Percentiles rank a stretch among this genome's conserved stretches.
phyloP scores from a whole-genome alignment of 176 grass and related monocot species.

The Phragmites australis region DNA sequence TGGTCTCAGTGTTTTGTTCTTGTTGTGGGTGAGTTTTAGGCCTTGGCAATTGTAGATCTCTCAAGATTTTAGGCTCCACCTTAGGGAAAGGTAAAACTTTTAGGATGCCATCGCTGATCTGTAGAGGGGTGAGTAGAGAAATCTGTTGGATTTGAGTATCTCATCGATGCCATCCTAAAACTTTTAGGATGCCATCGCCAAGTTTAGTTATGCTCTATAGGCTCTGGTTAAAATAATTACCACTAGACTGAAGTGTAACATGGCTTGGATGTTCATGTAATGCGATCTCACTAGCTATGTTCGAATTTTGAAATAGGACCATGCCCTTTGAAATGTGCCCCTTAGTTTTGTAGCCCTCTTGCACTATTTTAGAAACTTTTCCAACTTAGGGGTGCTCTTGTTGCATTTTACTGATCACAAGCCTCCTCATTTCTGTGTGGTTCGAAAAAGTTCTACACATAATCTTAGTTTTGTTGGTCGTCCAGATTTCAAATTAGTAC shows the following conservation, averaged over 20 bases:
- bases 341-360: too few species aligned
- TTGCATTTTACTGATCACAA: too few species aligned
- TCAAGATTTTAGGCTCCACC: neutral
- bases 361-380: too few species aligned
- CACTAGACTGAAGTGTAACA: neutral
- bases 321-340: neutral
- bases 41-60: constrained; percentile 36
- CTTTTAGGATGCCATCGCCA: neutral
- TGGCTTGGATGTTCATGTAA: neutral
- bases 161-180: too few species aligned
- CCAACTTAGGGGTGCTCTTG: too few species aligned
- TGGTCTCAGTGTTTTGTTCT: constrained; percentile 26
- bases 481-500: neutral
- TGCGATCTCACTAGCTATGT: constrained; percentile 11
- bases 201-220: constrained; percentile 1
- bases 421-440: neutral
- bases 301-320: neutral
- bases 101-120: neutral
- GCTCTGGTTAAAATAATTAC: neutral
- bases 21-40: constrained; percentile 4
- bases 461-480: neutral
- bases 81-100: neutral
- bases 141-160: constrained; percentile 37
- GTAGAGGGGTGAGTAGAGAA: neutral
- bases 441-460: neutral